Evolutionary conservation across 2,329 filamentous ascomycete species (phyloP), one percentile per base, ranked within the genome.

Genomic region (Geosmithia morbida): DNA sequence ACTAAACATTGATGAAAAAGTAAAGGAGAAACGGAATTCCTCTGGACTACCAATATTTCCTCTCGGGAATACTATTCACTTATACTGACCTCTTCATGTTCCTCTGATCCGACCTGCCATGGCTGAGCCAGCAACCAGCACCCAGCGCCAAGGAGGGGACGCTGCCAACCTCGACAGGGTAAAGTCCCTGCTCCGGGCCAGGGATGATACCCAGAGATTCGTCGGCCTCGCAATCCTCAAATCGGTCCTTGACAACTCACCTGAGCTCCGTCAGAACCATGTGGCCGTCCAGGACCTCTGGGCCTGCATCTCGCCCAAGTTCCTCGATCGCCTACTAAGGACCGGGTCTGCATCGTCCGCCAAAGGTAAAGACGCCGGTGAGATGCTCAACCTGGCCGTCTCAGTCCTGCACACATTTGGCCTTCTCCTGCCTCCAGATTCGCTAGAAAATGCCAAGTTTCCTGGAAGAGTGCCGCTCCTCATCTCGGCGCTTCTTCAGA

Each of bases 161-260:
- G 46, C 48, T 6, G 52, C 53, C 39, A 58, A 56, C 48, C 48
- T 65, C 46, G 61, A 70, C 46, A 74, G 74, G 54, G 71, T 83
- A 47, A 66, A 75, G 52, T 55, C 65, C 1, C 68, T 83, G 2
- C 68, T 85, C 33, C 65, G 66, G 47, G 62, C 74, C 47, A 79
- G 77, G 50, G 73, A 83, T 56, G 81, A 85, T 57, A 85, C 81
- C 1, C 76, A 78, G 18, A 72, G 77, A 55, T 84, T 85, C 53
- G 79, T 83, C 40, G 81, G 79, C 7, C 66, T 85, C 19, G 77
- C 79, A 1, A 67, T 85, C 19, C 68, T 85, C 46, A 82, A 79
- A 55, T 75, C 77, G n/a, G 62, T 81, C 13, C 67, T 85, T 30
- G 79, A 84, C 59, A 79, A 76, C 56, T 72, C 74, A 6, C 61